A percentile compares a stretch with the other conserved stretches of the same genome.
phyloP scores from a whole-genome alignment of 2,329 filamentous ascomycete species.

The Calonectria pseudoturangicola region DNA sequence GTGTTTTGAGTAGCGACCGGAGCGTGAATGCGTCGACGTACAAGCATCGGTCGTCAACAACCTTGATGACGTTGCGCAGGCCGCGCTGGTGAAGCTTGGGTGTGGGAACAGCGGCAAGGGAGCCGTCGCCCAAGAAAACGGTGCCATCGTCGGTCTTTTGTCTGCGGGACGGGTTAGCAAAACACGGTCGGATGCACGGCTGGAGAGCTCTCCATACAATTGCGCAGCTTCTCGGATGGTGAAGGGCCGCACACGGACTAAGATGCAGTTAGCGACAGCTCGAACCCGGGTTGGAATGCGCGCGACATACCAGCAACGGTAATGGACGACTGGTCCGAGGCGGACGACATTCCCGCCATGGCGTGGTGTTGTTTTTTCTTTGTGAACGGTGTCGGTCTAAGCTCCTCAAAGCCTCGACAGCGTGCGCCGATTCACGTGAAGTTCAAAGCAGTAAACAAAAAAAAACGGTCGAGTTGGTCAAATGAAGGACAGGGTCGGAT shows the following conservation, averaged over 20 bases:
- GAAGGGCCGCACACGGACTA: constrained; percentile 82
- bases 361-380: constrained; percentile 40
- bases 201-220: constrained; percentile 70
- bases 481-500: constrained; percentile 42
- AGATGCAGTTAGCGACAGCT: constrained; percentile 53
- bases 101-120: constrained; percentile 88
- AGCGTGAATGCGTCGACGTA: constrained; percentile 68
- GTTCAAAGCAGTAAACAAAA: constrained; percentile 37
- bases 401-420: not conserved
- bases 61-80: constrained; percentile 93
- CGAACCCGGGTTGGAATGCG: not conserved
- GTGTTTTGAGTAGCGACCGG: not conserved
- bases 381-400: constrained; percentile 30
- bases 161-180: constrained; percentile 59
- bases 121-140: constrained; percentile 96
- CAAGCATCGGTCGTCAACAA: constrained; percentile 97
- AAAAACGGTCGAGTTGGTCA: not conserved
- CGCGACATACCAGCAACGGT: constrained; percentile 71
- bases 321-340: constrained; percentile 71
- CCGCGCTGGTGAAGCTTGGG: constrained; percentile 92
- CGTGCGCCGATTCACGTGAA: constrained; percentile 26
- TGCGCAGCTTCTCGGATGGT: constrained; percentile 96
- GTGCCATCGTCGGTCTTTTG: constrained; percentile 87
- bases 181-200: not conserved
- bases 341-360: constrained; percentile 66